These are phyloP conservation scores for Aphanomyces astaci DNA, from an alignment of 352 stramenopile species.

Conservation along the genomic window DNA sequence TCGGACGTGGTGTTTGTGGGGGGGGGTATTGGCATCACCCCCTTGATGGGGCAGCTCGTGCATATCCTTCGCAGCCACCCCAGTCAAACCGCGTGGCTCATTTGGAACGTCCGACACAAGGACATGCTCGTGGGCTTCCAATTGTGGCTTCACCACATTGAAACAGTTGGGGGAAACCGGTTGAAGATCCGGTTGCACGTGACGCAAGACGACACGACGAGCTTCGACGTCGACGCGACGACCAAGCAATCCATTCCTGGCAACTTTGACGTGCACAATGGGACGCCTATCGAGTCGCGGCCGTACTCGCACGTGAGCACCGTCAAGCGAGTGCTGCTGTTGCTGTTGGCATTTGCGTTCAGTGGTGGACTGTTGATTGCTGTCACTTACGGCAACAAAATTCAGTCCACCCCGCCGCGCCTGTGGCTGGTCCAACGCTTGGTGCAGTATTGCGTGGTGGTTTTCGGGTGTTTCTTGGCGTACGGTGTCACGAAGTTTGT, in stretches of 20 bases:
- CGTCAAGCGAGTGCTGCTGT: constrained; percentile 55
- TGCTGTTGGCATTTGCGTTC: constrained; percentile 72
- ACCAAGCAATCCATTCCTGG: not conserved
- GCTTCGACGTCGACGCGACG: not conserved
- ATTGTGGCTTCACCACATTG: not conserved
- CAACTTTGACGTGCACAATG: not conserved
- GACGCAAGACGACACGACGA: not conserved
- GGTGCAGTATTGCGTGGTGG: constrained; percentile 64
- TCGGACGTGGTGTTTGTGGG: constrained; percentile 55
- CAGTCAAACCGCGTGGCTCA: not conserved
- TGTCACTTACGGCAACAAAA: constrained; percentile 63
- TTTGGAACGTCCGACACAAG: not conserved
- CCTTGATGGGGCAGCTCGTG: constrained; percentile 24
- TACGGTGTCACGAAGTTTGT: not conserved
- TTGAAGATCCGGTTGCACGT: not conserved
- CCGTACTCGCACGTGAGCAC: not conserved
- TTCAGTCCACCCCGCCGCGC: constrained; percentile 43
- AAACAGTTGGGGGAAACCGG: not conserved
- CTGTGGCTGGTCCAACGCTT: constrained; percentile 77
- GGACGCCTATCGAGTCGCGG: not conserved
- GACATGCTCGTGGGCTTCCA: not conserved
- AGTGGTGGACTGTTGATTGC: constrained; percentile 63
- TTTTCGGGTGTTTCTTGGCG: constrained; percentile 34
- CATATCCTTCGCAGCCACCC: not conserved
- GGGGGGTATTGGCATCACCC: constrained; percentile 43